Evolutionary conservation across 106 monocot species (phyloP).

Genomic region (Dendrobium officinale): DNA sequence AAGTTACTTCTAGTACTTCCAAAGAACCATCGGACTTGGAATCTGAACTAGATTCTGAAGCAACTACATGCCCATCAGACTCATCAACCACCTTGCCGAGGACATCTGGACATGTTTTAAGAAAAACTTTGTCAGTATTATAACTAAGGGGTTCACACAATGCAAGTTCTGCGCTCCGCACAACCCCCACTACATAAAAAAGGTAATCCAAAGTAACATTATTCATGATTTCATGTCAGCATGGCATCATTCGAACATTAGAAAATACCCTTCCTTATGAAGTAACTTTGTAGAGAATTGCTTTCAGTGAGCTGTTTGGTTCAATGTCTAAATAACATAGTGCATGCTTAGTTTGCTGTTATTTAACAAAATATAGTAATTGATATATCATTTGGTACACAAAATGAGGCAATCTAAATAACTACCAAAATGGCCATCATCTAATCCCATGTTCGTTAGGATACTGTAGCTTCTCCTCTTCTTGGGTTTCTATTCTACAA

Average conservation of each 20-base stretch:
- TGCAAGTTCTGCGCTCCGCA: not conserved
- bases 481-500: no score
- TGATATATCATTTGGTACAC: no score
- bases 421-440: no score
- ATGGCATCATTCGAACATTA: not conserved
- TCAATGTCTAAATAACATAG: no score
- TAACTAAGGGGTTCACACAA: not conserved
- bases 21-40: not conserved
- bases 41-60: not conserved
- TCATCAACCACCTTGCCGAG: not conserved
- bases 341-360: no score
- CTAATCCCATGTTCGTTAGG: no score
- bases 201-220: not conserved
- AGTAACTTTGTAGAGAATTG: no score
- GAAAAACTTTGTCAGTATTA: not conserved
- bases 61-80: not conserved
- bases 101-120: constrained; percentile 3
- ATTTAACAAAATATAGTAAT: no score
- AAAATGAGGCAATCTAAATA: no score
- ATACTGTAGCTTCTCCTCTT: no score
- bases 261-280: not conserved
- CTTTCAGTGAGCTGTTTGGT: no score
- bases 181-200: not conserved
- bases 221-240: not conserved
- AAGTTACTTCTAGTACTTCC: not conserved